A percentile compares a stretch with the other conserved stretches of the same genome.
Conservation (phyloP, 2,329 filamentous ascomycete genomes). For the Bisporella sp. region DNA sequence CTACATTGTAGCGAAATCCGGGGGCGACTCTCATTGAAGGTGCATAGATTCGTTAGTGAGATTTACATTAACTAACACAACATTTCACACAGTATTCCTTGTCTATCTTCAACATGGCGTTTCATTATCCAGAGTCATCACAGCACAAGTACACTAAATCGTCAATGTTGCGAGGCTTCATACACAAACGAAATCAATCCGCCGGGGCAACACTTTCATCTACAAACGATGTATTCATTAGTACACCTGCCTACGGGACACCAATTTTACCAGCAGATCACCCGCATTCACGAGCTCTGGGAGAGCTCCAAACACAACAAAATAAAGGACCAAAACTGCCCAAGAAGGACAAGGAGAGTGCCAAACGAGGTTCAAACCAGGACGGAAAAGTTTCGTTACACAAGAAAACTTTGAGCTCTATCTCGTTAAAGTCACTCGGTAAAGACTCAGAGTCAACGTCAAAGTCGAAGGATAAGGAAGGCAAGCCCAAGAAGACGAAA, state of each 20-base stretch:
- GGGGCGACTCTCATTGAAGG: no score
- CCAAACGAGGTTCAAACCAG: constrained; percentile 22
- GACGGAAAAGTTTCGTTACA: constrained; percentile 31
- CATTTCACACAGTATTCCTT: neutral
- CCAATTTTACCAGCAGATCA: constrained; percentile 30
- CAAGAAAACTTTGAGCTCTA: constrained; percentile 37
- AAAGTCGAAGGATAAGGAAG: constrained; percentile 37
- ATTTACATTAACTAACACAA: neutral
- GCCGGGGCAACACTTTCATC: constrained; percentile 19
- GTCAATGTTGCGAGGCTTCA: constrained; percentile 26
- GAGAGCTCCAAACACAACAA: constrained; percentile 51
- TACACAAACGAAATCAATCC: constrained; percentile 26
- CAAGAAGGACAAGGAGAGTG: constrained; percentile 31
- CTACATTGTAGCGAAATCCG: no score
- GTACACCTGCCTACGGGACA: constrained; percentile 21
- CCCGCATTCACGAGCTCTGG: constrained; percentile 39
- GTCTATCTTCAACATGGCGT: neutral
- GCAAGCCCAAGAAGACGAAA: constrained; percentile 71
- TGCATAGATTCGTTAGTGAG: neutral
- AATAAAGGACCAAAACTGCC: constrained; percentile 33
- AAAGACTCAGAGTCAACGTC: constrained; percentile 29
- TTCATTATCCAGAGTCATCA: neutral
- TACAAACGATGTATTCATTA: constrained; percentile 13
- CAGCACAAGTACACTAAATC: constrained; percentile 9
- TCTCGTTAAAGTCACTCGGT: constrained; percentile 38